Evolutionary conservation across 2,329 filamentous ascomycete genomes (phyloP).

Genomic region (Penicillium sp.): DNA sequence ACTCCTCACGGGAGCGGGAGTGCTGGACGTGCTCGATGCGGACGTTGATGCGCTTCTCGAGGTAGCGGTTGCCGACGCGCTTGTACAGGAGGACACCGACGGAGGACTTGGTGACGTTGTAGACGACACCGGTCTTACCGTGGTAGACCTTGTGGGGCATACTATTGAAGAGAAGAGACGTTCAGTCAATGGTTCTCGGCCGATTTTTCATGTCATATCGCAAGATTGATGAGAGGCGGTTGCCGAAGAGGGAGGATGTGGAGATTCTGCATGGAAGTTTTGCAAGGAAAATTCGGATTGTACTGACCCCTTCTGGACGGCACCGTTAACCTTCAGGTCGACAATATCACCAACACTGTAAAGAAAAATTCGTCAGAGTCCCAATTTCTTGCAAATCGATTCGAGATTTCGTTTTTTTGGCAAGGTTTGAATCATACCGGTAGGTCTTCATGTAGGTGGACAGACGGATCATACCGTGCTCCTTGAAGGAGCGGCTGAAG

Average conservation of each 20-base stretch:
- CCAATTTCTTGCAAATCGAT: constrained; percentile 27
- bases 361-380: constrained; percentile 51
- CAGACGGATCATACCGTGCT: constrained; percentile 91
- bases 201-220: constrained; percentile 8
- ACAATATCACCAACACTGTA: constrained; percentile 93
- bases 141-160: constrained; percentile 99
- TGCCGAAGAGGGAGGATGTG: not conserved
- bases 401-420: constrained; percentile 21
- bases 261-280: not conserved
- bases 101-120: constrained; percentile 98
- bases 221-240: not conserved
- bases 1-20: constrained; percentile 95
- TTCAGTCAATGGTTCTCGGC: constrained; percentile 23
- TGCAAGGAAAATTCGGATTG: constrained; percentile 26
- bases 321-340: constrained; percentile 98
- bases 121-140: constrained; percentile 97
- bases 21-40: constrained; percentile 95
- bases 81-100: constrained; percentile 99
- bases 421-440: constrained; percentile 62
- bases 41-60: constrained; percentile 99
- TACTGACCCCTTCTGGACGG: constrained; percentile 93
- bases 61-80: constrained; percentile 98
- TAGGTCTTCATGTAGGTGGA: constrained; percentile 94
- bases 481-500: constrained; percentile 92
- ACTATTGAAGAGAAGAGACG: constrained; percentile 53